Percentiles rank a stretch among this genome's conserved stretches.
These are phyloP conservation scores for Exophiala aquamarina DNA, from an alignment of 2,329 filamentous ascomycete species.

Conservation along the genomic window DNA sequence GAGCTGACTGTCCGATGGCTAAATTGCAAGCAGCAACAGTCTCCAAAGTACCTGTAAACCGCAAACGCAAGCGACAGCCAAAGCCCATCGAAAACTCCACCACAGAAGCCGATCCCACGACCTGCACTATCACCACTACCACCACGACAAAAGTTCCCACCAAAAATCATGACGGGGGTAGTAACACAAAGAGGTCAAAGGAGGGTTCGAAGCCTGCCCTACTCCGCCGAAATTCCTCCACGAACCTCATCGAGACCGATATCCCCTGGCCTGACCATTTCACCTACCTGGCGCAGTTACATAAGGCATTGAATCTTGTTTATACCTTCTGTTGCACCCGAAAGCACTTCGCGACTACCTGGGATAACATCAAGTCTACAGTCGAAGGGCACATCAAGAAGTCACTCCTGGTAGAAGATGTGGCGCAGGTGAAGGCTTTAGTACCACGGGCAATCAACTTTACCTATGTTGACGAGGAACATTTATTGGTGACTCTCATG, in stretches of 20 bases:
- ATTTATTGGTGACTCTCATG: constrained; percentile 76
- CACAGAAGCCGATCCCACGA: constrained; percentile 20
- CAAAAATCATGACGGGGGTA: constrained; percentile 58
- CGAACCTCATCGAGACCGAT: constrained; percentile 47
- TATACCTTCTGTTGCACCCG: constrained; percentile 94
- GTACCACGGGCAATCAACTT: constrained; percentile 79
- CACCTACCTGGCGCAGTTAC: constrained; percentile 69
- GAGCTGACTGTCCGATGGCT: constrained; percentile 34
- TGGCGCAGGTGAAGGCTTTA: constrained; percentile 76
- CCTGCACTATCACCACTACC: constrained; percentile 5
- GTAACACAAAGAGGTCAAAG: constrained; percentile 48
- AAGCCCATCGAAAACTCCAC: background rate
- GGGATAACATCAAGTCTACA: constrained; percentile 79
- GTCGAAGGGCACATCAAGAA: constrained; percentile 81
- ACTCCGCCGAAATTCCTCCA: constrained; percentile 47
- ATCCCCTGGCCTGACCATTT: constrained; percentile 75
- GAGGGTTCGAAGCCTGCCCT: constrained; percentile 38
- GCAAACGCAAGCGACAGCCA: constrained; percentile 45
- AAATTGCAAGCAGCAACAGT: constrained; percentile 45
- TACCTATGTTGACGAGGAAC: constrained; percentile 79
- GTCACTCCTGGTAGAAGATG: constrained; percentile 70
- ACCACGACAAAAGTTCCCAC: constrained; percentile 52
- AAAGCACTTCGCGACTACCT: constrained; percentile 88
- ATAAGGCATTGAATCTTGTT: constrained; percentile 85
- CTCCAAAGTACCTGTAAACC: constrained; percentile 39